phyloP scores from a whole-genome alignment of 2,329 filamentous ascomycete genomes.

The Trichoderma harzianum region DNA sequence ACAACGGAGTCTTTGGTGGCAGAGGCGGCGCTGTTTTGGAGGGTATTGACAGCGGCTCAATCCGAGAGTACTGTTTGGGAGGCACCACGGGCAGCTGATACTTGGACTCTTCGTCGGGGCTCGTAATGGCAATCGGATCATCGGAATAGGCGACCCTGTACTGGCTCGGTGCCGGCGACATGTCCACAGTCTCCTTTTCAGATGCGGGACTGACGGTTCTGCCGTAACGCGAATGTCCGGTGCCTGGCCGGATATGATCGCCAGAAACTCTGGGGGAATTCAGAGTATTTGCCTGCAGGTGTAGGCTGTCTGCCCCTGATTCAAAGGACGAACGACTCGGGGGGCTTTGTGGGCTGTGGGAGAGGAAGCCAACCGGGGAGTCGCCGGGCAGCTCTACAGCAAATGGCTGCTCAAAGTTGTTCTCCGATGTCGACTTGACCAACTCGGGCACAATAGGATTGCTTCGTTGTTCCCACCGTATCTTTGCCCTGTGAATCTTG shows the following conservation, averaged over 20 bases:
- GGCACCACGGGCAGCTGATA: constrained; percentile 30
- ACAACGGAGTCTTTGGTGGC: constrained; percentile 74
- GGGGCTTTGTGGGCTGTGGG: constrained; percentile 36
- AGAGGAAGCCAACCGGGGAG: constrained; percentile 38
- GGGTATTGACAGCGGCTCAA: constrained; percentile 67
- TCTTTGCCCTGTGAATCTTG: constrained; percentile 75
- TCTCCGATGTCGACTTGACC: constrained; percentile 40
- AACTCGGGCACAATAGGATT: constrained; percentile 42
- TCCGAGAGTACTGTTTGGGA: constrained; percentile 29
- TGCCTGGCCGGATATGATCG: constrained; percentile 41
- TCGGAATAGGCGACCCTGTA: constrained; percentile 56
- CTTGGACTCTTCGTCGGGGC: constrained; percentile 55
- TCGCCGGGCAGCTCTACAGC: constrained; percentile 59
- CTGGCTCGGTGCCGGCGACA: constrained; percentile 56
- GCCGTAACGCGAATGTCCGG: constrained; percentile 29
- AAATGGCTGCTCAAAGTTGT: constrained; percentile 43
- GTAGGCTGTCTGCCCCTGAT: constrained; percentile 50
- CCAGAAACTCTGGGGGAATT: constrained; percentile 51
- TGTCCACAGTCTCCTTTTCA: constrained; percentile 52
- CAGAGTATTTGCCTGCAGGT: constrained; percentile 35
- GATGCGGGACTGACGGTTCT: constrained; percentile 31
- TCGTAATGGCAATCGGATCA: constrained; percentile 66
- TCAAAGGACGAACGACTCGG: constrained; percentile 54
- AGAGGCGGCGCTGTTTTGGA: constrained; percentile 77
- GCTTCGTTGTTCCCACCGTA: constrained; percentile 58